A percentile compares a stretch with the other conserved stretches of the same genome.
These are phyloP conservation scores for Barnettozyma sp. DNA, from an alignment of 805 yeast species.

Conservation along the genomic window DNA sequence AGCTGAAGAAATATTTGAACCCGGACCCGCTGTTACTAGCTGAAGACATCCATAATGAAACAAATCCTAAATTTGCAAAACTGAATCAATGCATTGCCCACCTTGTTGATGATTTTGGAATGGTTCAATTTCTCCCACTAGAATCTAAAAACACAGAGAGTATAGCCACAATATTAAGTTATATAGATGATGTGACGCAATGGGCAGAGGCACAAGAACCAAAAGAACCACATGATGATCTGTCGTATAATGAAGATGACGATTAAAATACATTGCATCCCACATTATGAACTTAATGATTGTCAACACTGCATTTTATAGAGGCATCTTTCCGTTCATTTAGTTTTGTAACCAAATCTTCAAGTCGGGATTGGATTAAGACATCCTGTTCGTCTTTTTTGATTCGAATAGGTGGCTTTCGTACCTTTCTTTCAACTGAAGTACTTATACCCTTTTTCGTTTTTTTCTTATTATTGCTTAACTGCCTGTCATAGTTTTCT, in stretches of 20 bases:
- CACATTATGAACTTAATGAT: no score
- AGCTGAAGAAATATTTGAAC: slow-evolving; percentile 74
- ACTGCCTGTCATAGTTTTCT: slow-evolving; percentile 20
- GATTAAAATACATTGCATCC: no score
- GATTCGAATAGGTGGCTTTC: slow-evolving; percentile 9
- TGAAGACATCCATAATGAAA: slow-evolving; percentile 39
- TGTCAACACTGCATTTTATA: slow-evolving; percentile 2
- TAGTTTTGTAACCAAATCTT: slow-evolving; percentile 17
- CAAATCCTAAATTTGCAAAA: slow-evolving; percentile 58
- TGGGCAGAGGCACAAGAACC: slow-evolving; percentile 98
- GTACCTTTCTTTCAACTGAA: slow-evolving; percentile 1
- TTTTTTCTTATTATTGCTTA: slow-evolving; percentile 3
- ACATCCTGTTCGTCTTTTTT: slow-evolving; percentile 12
- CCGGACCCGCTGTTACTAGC: slow-evolving; percentile 82
- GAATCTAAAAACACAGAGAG: slow-evolving; percentile 72
- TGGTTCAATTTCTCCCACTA: slow-evolving; percentile 94
- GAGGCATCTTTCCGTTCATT: slow-evolving; percentile 12
- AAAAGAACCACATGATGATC: slow-evolving; percentile 83
- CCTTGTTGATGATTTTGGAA: slow-evolving; percentile 93
- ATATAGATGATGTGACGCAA: slow-evolving; percentile 94
- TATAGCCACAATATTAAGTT: slow-evolving; percentile 76
- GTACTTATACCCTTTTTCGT: not conserved
- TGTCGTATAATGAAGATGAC: slow-evolving; percentile 54
- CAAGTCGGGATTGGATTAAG: slow-evolving; percentile 20
- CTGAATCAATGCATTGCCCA: slow-evolving; percentile 81